phyloP scores from a whole-genome alignment of 352 stramenopile genomes.

The Phytophthora pluvialis region DNA sequence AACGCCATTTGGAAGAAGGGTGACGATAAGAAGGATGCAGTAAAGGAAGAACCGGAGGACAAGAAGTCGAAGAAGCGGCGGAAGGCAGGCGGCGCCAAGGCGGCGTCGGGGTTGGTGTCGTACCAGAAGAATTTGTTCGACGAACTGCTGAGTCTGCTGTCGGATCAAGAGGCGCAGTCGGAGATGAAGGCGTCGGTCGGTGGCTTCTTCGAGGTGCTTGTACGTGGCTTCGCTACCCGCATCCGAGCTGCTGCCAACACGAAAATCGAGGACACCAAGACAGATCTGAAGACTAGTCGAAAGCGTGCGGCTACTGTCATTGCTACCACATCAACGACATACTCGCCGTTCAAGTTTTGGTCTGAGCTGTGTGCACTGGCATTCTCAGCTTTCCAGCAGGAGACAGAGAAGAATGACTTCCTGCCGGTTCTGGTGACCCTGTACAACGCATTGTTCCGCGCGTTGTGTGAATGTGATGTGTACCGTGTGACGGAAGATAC shows the following conservation, averaged over 20 bases:
- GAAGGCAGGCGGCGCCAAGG: constrained; percentile 38
- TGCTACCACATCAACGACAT: constrained; percentile 71
- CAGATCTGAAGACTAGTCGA: constrained; percentile 73
- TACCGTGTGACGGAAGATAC: constrained; percentile 90
- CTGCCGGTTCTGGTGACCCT: constrained; percentile 52
- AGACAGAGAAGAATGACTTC: constrained; percentile 27
- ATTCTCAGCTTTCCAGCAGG: constrained; percentile 51
- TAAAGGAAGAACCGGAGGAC: constrained; percentile 16
- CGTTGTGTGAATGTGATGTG: constrained; percentile 70
- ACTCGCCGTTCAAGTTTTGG: constrained; percentile 90
- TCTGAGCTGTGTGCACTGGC: constrained; percentile 76
- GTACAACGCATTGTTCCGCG: constrained; percentile 70
- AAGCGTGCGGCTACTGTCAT: constrained; percentile 82
- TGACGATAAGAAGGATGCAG: constrained; percentile 1
- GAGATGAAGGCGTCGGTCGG: constrained; percentile 60
- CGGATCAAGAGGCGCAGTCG: constrained; percentile 34
- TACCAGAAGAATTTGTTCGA: constrained; percentile 87
- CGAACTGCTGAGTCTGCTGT: constrained; percentile 64
- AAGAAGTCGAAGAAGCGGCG: constrained; percentile 53
- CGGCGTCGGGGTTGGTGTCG: constrained; percentile 55
- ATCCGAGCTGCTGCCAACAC: constrained; percentile 65
- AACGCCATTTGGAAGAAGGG: constrained; percentile 34
- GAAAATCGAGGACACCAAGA: constrained; percentile 80
- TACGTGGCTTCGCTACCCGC: constrained; percentile 57
- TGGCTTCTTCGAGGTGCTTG: constrained; percentile 68